Percentiles rank a stretch among this genome's conserved stretches.
These are phyloP conservation scores for Sarcodon aspratus DNA, from an alignment of 768 basidiomycete species.

Conservation along the genomic window DNA sequence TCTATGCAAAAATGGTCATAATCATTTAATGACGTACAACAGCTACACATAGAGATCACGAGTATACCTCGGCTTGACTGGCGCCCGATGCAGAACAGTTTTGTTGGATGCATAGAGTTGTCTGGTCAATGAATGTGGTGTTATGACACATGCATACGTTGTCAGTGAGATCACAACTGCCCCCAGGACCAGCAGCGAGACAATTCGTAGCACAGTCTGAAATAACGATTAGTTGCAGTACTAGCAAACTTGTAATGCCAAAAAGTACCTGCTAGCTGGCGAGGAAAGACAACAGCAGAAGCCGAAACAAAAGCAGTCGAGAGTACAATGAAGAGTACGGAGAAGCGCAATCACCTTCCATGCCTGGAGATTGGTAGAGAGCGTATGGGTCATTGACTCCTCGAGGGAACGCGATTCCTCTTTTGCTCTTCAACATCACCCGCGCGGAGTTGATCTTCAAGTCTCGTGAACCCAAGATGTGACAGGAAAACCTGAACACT, in stretches of 20 bases:
- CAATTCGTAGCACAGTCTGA: slow-evolving; percentile 45
- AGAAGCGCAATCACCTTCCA: too few species aligned
- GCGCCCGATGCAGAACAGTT: slow-evolving; percentile 15
- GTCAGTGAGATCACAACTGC: slow-evolving; percentile 36
- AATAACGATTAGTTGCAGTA: neutral
- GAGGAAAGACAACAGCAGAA: slow-evolving; percentile 4
- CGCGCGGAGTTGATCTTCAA: too few species aligned
- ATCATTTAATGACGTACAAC: slow-evolving; percentile 11
- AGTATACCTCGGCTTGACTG: slow-evolving; percentile 11
- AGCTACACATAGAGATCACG: slow-evolving; percentile 13
- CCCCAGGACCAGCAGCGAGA: slow-evolving; percentile 29
- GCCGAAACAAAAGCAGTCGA: slow-evolving; percentile 9
- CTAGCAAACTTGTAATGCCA: neutral
- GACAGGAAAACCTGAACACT: too few species aligned
- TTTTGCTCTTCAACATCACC: too few species aligned
- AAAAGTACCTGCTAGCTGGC: slow-evolving; percentile 6
- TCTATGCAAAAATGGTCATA: neutral
- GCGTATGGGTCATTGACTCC: too few species aligned
- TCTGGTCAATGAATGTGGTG: slow-evolving; percentile 13
- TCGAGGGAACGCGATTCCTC: too few species aligned
- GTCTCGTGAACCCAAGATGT: too few species aligned
- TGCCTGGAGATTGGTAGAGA: too few species aligned
- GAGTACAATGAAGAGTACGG: slow-evolving; percentile 23
- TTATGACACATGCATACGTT: slow-evolving; percentile 32
- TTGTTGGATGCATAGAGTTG: slow-evolving; percentile 16